Evolutionary conservation across 2,329 filamentous ascomycete species (phyloP).

Genomic region (Phialocephala sp.): DNA sequence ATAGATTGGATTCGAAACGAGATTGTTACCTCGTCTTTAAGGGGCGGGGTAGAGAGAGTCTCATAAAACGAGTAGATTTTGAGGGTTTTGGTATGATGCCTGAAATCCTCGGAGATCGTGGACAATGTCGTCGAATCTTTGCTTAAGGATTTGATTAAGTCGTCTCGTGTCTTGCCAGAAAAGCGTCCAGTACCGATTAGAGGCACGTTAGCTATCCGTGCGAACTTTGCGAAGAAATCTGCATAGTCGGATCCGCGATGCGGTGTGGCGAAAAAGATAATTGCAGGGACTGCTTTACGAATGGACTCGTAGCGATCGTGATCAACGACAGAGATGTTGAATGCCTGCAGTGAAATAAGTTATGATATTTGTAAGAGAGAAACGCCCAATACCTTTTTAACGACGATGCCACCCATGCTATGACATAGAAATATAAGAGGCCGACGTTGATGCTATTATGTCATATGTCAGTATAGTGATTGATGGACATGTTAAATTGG

Average conservation of each 20-base stretch:
- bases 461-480: not conserved
- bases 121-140: slow-evolving; percentile 24
- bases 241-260: slow-evolving; percentile 44
- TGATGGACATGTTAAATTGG: not conserved
- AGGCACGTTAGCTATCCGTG: slow-evolving; percentile 12
- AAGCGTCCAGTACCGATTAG: not conserved
- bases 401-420: slow-evolving; percentile 35
- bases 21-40: slow-evolving; percentile 11
- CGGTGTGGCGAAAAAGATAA: slow-evolving; percentile 49
- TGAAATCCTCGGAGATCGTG: slow-evolving; percentile 29
- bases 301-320: slow-evolving; percentile 32
- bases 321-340: slow-evolving; percentile 16
- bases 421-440: slow-evolving; percentile 34
- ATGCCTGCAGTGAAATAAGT: slow-evolving; percentile 15
- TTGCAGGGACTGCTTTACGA: slow-evolving; percentile 36
- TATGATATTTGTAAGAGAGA: not conserved
- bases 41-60: slow-evolving; percentile 10
- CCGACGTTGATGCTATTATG: slow-evolving; percentile 8
- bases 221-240: slow-evolving; percentile 4
- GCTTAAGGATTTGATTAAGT: slow-evolving; percentile 21
- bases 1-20: not conserved
- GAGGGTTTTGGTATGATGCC: slow-evolving; percentile 20
- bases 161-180: slow-evolving; percentile 12
- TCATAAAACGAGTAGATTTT: slow-evolving; percentile 33
- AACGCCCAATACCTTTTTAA: slow-evolving; percentile 25